phyloP scores from a whole-genome alignment of 768 basidiomycete genomes.

The Candolleomyces aberdarensis region DNA sequence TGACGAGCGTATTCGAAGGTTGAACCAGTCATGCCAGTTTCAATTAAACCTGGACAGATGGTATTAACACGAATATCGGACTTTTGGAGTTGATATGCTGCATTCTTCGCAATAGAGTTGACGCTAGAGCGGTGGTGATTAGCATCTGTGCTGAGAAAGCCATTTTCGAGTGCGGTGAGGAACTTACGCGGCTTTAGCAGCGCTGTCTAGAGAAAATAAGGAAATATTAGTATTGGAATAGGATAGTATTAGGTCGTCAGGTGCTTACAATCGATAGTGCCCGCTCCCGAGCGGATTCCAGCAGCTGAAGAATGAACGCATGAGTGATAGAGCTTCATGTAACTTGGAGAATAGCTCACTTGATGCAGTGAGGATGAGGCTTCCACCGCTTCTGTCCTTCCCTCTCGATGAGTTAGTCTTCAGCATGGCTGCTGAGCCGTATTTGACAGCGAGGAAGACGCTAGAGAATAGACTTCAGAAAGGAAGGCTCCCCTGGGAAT shows the following conservation, averaged over 20 bases:
- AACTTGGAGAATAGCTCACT: conserved; percentile 39
- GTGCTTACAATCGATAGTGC: conserved; percentile 72
- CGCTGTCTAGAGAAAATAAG: conserved; percentile 58
- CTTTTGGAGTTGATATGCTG: conserved; percentile 74
- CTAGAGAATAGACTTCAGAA: conserved; percentile 34
- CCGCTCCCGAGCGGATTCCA: conserved; percentile 79
- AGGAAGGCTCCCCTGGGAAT: not conserved
- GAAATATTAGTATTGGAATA: not conserved
- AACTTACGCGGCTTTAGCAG: conserved; percentile 88
- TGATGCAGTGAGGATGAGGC: conserved; percentile 86
- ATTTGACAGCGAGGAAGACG: conserved; percentile 85
- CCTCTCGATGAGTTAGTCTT: conserved; percentile 61
- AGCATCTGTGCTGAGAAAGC: not conserved
- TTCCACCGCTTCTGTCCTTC: conserved; percentile 69
- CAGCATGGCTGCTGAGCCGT: conserved; percentile 82
- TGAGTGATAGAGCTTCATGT: not conserved
- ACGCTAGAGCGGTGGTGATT: conserved; percentile 48
- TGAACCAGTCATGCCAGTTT: conserved; percentile 86
- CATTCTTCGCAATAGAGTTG: conserved; percentile 83
- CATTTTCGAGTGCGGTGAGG: not conserved
- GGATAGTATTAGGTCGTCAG: not conserved
- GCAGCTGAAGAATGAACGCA: conserved; percentile 52
- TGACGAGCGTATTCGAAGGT: conserved; percentile 77
- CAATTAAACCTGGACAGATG: conserved; percentile 89
- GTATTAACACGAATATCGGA: conserved; percentile 86